Percentiles rank a stretch among this genome's conserved stretches.
These are phyloP conservation scores for Debaryomyces tyrocola DNA, from an alignment of 805 yeast genomes.

Conservation along the genomic window DNA sequence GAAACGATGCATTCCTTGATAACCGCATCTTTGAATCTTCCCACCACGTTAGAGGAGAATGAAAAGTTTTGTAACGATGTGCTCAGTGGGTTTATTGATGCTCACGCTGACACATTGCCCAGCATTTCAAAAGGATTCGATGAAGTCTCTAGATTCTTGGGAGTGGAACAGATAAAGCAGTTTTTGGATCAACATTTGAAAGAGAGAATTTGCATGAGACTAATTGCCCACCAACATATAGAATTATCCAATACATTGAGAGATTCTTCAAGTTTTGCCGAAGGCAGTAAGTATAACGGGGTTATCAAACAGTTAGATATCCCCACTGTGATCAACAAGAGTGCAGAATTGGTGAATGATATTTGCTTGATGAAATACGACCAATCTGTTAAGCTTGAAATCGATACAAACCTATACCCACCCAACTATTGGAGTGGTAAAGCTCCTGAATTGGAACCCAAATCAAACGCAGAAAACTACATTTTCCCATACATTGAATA, in stretches of 20 bases:
- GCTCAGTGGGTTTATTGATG: conserved; percentile 60
- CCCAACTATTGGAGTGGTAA: conserved; percentile 28
- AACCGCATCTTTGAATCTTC: conserved; percentile 34
- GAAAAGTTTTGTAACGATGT: conserved; percentile 47
- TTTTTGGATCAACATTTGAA: conserved; percentile 76
- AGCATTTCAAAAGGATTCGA: conserved; percentile 78
- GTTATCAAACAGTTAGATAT: conserved; percentile 68
- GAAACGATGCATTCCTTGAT: conserved; percentile 53
- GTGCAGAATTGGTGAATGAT: conserved; percentile 77
- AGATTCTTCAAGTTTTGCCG: conserved; percentile 37
- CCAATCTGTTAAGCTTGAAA: conserved; percentile 57
- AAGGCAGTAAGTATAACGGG: conserved; percentile 55
- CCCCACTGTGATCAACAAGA: conserved; percentile 58
- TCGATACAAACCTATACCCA: conserved; percentile 44
- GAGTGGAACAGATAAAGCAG: conserved; percentile 49
- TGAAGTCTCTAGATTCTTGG: conserved; percentile 54
- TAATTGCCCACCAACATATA: conserved; percentile 84
- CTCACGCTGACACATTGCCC: conserved; percentile 84
- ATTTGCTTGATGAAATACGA: conserved; percentile 84
- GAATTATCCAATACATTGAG: conserved; percentile 48
- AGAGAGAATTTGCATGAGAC: conserved; percentile 84
- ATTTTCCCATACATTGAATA: conserved; percentile 81
- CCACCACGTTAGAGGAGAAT: conserved; percentile 54
- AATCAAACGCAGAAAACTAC: conserved; percentile 47
- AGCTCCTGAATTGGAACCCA: conserved; percentile 18